phyloP scores from a whole-genome alignment of 139 green algal species.

The Ulvella scutata region DNA sequence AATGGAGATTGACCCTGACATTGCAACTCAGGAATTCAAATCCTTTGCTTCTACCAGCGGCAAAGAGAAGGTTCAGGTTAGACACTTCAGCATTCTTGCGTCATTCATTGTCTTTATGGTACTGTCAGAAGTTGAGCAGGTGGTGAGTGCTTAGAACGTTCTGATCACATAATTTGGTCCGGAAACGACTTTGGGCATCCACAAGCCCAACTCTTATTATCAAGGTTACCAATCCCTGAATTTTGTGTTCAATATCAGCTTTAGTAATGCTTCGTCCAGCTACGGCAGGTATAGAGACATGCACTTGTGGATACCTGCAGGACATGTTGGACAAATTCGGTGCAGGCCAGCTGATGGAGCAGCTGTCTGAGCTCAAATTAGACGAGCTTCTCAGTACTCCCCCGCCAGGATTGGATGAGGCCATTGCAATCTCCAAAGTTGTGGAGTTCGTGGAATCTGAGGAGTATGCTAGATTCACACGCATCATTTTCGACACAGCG shows the following conservation, averaged over 20 bases:
- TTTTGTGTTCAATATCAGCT: too few relatives aligned
- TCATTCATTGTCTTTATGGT: too few relatives aligned
- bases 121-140: too few relatives aligned
- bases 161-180: too few relatives aligned
- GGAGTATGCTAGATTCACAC: slow-evolving; percentile 83
- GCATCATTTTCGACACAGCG: slow-evolving; percentile 97
- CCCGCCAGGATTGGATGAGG: slow-evolving; percentile 87
- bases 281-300: too few relatives aligned
- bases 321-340: slow-evolving; percentile 74
- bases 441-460: slow-evolving; percentile 82
- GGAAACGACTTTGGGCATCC: too few relatives aligned
- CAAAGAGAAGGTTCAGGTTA: slow-evolving; percentile 14
- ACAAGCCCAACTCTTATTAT: too few relatives aligned
- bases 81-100: neutral
- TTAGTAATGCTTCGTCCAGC: too few relatives aligned
- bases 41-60: slow-evolving; percentile 4
- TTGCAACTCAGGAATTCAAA: slow-evolving; percentile 29
- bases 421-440: slow-evolving; percentile 72
- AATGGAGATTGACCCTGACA: slow-evolving; percentile 86
- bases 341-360: slow-evolving; percentile 49
- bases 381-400: slow-evolving; percentile 93
- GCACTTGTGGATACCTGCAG: too few relatives aligned
- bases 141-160: too few relatives aligned
- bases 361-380: slow-evolving; percentile 84
- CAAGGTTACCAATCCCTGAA: too few relatives aligned